Evolutionary conservation across 2,329 filamentous ascomycete genomes (phyloP), one percentile per base, ranked within the genome.

Genomic region (Clathrospora elynae): DNA sequence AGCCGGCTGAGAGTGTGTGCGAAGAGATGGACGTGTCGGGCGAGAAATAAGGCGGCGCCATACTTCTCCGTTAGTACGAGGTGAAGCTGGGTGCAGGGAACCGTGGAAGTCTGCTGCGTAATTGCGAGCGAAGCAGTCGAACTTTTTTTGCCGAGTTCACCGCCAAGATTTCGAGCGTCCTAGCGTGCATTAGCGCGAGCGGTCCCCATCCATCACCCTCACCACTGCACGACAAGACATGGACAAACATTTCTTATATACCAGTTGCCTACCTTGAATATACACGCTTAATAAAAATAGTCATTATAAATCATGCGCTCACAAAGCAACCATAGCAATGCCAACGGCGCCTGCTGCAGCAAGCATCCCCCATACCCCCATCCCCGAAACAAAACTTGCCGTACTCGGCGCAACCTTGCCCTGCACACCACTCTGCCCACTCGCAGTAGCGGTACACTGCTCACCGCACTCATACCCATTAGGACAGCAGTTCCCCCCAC

Each of bases 401-500:
- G 56, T 53, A 44, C 38, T 42, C 3, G 72, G 70, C 9, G 69
- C 58, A 30, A 66, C 60, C 49, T 77, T 76, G 4, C 47, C 53
- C 12, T 55, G 39, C 1, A 68, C 60, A 16, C 58, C 55, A 1
- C 55, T 59, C 22, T 56, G 51, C 0, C 64, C 64, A 1, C 55
- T 58, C 6, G 57, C 57, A 7, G 66, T 67, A 3, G 67, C 65
- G 4, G 67, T 70, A 39, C 67, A 68, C 34, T 69, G 64, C 30
- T 65, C 61, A 2, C 66, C 66, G 35, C 66, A 68, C 13, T 58
- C 55, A 36, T 59, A 70, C 3, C 66, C 66, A 45, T 88, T 78
- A 0, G 90, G 90, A 75, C 92, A 97, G 68, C 92, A 97, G 5
- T 90, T 90, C 0, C 90, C 84, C 0, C 86, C 82, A 0, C 79